Percentiles rank a stretch among this genome's conserved stretches.
These are phyloP conservation scores for Phytophthora sojae DNA, from an alignment of 352 stramenopile species.

Conservation along the genomic window DNA sequence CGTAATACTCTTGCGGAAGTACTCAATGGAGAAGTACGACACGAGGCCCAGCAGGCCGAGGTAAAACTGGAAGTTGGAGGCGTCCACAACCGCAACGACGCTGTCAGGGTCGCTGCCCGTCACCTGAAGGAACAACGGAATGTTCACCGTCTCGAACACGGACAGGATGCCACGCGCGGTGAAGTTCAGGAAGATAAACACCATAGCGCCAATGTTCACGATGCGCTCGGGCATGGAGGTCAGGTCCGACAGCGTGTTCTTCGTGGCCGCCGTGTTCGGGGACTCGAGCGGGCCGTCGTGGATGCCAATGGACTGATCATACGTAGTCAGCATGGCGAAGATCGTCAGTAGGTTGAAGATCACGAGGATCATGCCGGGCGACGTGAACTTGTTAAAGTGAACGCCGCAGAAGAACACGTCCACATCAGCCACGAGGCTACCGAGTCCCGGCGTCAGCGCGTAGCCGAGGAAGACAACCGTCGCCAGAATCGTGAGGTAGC, in stretches of 20 bases:
- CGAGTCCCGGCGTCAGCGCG: conserved; percentile 73
- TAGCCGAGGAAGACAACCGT: conserved; percentile 84
- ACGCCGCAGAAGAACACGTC: conserved; percentile 66
- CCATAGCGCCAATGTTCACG: conserved; percentile 72
- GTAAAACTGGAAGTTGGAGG: conserved; percentile 88
- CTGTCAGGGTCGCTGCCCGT: conserved; percentile 67
- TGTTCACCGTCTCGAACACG: conserved; percentile 88
- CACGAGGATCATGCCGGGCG: conserved; percentile 69
- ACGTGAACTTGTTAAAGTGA: conserved; percentile 83
- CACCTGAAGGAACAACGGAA: conserved; percentile 79
- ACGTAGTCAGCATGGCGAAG: conserved; percentile 65
- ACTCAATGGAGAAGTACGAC: conserved; percentile 84
- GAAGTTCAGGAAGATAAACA: conserved; percentile 89
- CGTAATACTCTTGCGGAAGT: conserved; percentile 69
- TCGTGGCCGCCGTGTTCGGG: conserved; percentile 40
- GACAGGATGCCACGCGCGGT: conserved; percentile 78
- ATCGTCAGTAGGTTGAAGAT: conserved; percentile 74
- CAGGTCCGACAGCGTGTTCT: conserved; percentile 59
- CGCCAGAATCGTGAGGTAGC: conserved; percentile 77
- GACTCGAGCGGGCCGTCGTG: conserved; percentile 68
- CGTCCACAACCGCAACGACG: conserved; percentile 59
- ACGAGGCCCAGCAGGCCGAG: conserved; percentile 75
- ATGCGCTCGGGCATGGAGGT: conserved; percentile 70
- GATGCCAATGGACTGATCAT: conserved; percentile 61
- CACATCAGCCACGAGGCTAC: conserved; percentile 67